A percentile compares a stretch with the other conserved stretches of the same genome.
Evolutionary conservation across 352 stramenopile species (phyloP).

Genomic region (Phytophthora fragariae): DNA sequence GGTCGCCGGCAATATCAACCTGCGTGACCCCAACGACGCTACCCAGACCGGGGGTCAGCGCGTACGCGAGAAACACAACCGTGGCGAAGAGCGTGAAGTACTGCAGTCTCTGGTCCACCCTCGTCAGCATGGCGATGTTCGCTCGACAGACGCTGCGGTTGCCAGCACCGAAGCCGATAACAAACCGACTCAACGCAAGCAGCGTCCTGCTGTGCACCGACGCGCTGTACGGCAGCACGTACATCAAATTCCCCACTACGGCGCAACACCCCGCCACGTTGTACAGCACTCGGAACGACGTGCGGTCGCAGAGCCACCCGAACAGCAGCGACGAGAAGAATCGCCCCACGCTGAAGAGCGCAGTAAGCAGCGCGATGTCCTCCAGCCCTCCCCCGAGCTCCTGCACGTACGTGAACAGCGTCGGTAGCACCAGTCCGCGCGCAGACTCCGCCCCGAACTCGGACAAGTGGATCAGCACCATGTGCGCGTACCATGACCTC

Average conservation of each 20-base stretch:
- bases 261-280: constrained; percentile 46
- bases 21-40: constrained; percentile 58
- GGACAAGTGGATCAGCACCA: constrained; percentile 62
- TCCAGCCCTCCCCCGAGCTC: constrained; percentile 62
- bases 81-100: constrained; percentile 77
- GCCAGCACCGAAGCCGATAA: constrained; percentile 73
- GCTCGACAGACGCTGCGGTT: constrained; percentile 79
- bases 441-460: constrained; percentile 70
- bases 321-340: constrained; percentile 74
- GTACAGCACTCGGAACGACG: constrained; percentile 71
- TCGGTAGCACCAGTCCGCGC: constrained; percentile 70
- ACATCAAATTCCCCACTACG: constrained; percentile 66
- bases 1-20: constrained; percentile 39
- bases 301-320: constrained; percentile 66
- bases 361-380: constrained; percentile 67
- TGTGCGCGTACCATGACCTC: constrained; percentile 61
- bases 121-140: constrained; percentile 72
- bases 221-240: constrained; percentile 58
- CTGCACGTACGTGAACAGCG: constrained; percentile 71
- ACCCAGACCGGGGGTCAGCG: constrained; percentile 67
- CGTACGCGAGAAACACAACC: constrained; percentile 78
- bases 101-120: constrained; percentile 60
- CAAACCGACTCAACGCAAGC: constrained; percentile 63
- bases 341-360: constrained; percentile 66
- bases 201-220: constrained; percentile 46